phyloP scores from a whole-genome alignment of 2,329 filamentous ascomycete genomes.

The Scedosporium apiospermum region DNA sequence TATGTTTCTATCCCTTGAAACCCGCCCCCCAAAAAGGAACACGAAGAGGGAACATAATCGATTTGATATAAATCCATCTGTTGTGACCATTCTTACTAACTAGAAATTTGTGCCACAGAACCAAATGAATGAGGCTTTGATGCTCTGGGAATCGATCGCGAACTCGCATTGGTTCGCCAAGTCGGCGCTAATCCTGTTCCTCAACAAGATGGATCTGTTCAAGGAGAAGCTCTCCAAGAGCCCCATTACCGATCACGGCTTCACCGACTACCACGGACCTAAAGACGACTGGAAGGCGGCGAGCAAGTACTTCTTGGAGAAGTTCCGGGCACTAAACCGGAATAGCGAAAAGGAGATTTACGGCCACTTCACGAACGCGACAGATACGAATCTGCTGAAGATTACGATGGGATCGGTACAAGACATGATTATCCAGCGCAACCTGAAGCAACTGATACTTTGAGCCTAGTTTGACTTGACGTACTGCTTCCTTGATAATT shows the following conservation, averaged over 20 bases:
- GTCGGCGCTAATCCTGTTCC: slow-evolving; percentile 72
- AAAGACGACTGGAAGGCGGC: slow-evolving; percentile 63
- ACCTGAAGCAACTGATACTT: slow-evolving; percentile 69
- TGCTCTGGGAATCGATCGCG: slow-evolving; percentile 78
- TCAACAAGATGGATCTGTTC: slow-evolving; percentile 85
- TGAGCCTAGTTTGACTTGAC: slow-evolving; percentile 18
- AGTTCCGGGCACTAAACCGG: slow-evolving; percentile 68
- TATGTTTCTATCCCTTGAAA: slow-evolving; percentile 37
- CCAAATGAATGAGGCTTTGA: slow-evolving; percentile 84
- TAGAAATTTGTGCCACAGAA: slow-evolving; percentile 43
- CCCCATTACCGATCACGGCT: slow-evolving; percentile 63
- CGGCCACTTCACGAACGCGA: slow-evolving; percentile 53
- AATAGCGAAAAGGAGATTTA: slow-evolving; percentile 56
- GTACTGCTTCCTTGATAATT: not conserved
- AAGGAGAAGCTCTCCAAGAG: slow-evolving; percentile 63
- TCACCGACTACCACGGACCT: slow-evolving; percentile 69
- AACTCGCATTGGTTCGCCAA: slow-evolving; percentile 82
- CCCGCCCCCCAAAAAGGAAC: not conserved
- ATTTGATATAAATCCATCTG: not conserved
- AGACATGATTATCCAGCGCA: slow-evolving; percentile 81
- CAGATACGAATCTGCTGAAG: slow-evolving; percentile 66
- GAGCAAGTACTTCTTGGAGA: slow-evolving; percentile 73
- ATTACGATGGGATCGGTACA: slow-evolving; percentile 81
- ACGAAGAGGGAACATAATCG: not conserved
- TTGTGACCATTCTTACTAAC: slow-evolving; percentile 8